Conservation (phyloP, 176 grass and related monocot genomes). For the Musa schizocarpa region DNA sequence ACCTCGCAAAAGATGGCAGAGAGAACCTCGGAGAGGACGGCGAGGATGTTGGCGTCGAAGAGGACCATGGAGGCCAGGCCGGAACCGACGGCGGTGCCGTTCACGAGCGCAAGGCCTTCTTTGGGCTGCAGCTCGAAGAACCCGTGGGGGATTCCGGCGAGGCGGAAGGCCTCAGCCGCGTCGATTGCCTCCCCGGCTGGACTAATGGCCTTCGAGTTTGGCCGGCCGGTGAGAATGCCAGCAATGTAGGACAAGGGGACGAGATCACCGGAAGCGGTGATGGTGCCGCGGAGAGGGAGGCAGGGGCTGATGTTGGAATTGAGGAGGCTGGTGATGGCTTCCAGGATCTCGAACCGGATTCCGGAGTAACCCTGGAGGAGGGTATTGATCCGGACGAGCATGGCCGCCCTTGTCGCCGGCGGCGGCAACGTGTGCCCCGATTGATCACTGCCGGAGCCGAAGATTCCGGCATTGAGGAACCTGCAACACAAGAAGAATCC, state of each 20-base stretch:
- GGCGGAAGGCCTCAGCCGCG: not conserved
- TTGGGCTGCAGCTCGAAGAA: not conserved
- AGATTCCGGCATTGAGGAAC: conserved; percentile 1
- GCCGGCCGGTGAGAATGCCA: not conserved
- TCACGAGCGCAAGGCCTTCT: not conserved
- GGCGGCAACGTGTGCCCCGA: not conserved
- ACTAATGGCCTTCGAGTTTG: not conserved
- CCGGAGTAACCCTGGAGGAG: too few species aligned
- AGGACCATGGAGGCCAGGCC: not conserved
- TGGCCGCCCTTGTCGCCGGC: not conserved
- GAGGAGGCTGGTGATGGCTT: conserved; percentile 2
- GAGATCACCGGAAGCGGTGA: not conserved
- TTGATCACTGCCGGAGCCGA: not conserved
- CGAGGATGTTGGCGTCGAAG: not conserved
- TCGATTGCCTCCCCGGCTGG: not conserved
- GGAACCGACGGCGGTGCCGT: not conserved
- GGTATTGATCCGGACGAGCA: not conserved
- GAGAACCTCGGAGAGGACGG: not conserved
- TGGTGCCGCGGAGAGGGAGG: not conserved
- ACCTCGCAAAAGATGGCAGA: too few species aligned
- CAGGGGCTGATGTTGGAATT: not conserved
- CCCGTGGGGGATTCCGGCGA: not conserved
- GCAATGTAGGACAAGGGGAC: not conserved
- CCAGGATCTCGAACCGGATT: not conserved
- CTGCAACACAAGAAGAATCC: not conserved